Base-by-base conservation (phyloP, 1,284 basidiomycete species). In the Mycosarcoma mackinlayi region DNA sequence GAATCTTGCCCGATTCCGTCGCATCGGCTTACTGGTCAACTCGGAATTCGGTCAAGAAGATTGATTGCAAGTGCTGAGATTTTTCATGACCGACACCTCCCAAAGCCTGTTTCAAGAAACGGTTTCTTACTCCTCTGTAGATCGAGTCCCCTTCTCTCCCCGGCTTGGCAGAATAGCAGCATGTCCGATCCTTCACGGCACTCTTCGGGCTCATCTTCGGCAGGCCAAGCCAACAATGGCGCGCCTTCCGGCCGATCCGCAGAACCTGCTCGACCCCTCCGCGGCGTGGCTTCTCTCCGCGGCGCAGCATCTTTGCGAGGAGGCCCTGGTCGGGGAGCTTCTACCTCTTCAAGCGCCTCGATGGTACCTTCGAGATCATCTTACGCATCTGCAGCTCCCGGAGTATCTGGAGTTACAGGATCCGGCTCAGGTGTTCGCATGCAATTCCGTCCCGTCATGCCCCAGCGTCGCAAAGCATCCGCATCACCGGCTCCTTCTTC, bases 361-460 rank as follows among this genome's bases (percentile, higher is more conserved):
- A 72, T 72, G 63, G 64, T 72, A 1, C 69, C 69, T 3, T 57
- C 63, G 5, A 27, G 69, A 16, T 56, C 61, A 24, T 67, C 63
- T 4, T 72, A 67, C 19, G 69, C 64, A 24, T 55, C 69, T n/a
- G 48, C 64, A 42, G 41, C 64, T 8, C 44, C 68, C 23, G 56
- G 59, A 3, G 37, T 60, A 13, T 21, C 54, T 19, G 49, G 44
- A 3, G 30, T 54, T 10, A 45, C 63, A 14, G 52, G 51, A 3
- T 44, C 58, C 6, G 55, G 59, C 5, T 44, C 64, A 2, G 60
- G 60, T 6, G 56, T 49, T 3, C 65, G 75, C 31, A 75, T 78
- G 69, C 51, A 66, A 30, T 78, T 78, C 38, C 73, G 74, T 6
- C 77, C 77, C 8, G 77, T 78, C 37, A 77, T 77, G 67, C 75